Percentiles rank a stretch among this genome's conserved stretches.
phyloP scores from a whole-genome alignment of 192 early-diverging fungal genomes.

The Allomyces javanicus region DNA sequence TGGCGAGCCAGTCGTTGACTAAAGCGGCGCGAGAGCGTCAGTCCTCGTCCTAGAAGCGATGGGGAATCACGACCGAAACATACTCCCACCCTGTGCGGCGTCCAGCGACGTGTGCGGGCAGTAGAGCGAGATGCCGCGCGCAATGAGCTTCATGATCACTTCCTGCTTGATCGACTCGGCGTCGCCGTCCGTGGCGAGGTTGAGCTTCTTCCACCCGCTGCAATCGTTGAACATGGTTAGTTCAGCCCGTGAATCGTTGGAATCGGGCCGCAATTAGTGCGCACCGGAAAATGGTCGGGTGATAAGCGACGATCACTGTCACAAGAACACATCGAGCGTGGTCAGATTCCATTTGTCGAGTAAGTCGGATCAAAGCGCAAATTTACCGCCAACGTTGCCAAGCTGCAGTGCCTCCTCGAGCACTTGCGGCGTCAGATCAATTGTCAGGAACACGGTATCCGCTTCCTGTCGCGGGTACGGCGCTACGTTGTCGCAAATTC shows the following conservation, averaged over 20 bases:
- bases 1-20: conserved; percentile 86
- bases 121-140: conserved; percentile 68
- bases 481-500: conserved; percentile 12
- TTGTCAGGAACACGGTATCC: conserved; percentile 67
- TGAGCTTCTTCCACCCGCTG: conserved; percentile 22
- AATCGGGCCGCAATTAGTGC: background rate
- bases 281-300: conserved; percentile 69
- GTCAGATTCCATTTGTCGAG: too few relatives aligned
- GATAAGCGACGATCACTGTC: conserved; percentile 69
- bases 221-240: too few relatives aligned
- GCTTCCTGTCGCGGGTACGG: conserved; percentile 52
- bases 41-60: too few relatives aligned
- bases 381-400: background rate
- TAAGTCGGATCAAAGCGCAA: too few relatives aligned
- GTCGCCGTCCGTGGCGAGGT: conserved; percentile 52
- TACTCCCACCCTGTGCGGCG: conserved; percentile 4
- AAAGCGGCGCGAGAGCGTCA: background rate
- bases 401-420: conserved; percentile 45
- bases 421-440: conserved; percentile 66
- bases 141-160: conserved; percentile 60
- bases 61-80: background rate
- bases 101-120: conserved; percentile 84
- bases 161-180: conserved; percentile 37
- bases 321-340: too few relatives aligned
- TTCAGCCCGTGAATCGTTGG: too few relatives aligned